These are phyloP conservation scores for Coniochaeta prunicola DNA, from an alignment of 2,329 filamentous ascomycete genomes.

Conservation along the genomic window DNA sequence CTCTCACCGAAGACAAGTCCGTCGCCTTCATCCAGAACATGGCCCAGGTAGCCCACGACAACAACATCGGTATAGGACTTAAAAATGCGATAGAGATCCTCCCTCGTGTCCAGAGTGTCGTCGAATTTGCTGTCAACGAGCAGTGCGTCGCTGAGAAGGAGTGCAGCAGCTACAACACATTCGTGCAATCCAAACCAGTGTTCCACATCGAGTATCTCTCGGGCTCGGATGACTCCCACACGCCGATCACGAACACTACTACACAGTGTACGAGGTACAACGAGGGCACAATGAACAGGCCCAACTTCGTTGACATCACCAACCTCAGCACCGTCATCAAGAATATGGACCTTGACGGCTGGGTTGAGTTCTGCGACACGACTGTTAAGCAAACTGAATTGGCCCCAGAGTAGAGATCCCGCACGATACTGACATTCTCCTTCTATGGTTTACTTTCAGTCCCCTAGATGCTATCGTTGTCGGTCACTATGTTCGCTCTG, in stretches of 20 bases:
- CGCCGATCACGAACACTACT: background rate
- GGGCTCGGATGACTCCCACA: conserved; percentile 3
- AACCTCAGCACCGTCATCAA: conserved; percentile 60
- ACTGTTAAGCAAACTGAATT: conserved; percentile 2
- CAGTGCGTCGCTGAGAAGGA: conserved; percentile 56
- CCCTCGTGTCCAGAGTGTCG: conserved; percentile 30
- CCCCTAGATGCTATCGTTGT: background rate
- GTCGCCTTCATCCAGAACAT: conserved; percentile 55
- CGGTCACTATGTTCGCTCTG: background rate
- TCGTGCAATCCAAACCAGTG: conserved; percentile 58
- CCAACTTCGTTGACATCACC: conserved; percentile 30
- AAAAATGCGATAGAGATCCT: conserved; percentile 64
- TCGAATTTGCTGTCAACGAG: conserved; percentile 65
- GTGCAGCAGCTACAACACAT: conserved; percentile 41
- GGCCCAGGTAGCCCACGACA: conserved; percentile 40
- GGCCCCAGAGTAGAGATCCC: background rate
- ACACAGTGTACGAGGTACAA: conserved; percentile 46
- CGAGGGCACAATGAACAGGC: conserved; percentile 26
- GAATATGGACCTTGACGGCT: conserved; percentile 55
- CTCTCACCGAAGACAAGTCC: conserved; percentile 42
- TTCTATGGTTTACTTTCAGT: background rate
- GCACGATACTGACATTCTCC: background rate
- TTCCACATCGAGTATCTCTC: conserved; percentile 66
- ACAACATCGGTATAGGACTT: conserved; percentile 55
- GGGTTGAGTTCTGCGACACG: conserved; percentile 49